A percentile compares a stretch with the other conserved stretches of the same genome.
Conservation (phyloP, 2,329 filamentous ascomycete species). For the Leptodontidium sp. region DNA sequence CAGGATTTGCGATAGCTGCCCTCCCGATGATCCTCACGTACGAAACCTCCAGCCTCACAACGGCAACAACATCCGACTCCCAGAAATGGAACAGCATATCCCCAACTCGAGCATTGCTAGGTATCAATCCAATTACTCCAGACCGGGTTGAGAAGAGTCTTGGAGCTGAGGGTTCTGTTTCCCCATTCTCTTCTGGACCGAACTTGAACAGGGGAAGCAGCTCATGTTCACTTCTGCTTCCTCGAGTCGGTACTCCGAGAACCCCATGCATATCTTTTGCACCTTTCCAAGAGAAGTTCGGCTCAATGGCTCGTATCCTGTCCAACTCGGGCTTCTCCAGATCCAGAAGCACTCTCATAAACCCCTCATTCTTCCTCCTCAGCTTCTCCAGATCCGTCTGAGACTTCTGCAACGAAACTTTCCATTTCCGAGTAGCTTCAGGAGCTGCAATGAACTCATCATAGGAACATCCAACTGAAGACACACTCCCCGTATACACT, state of each 20-base stretch:
- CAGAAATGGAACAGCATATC: constrained; percentile 25
- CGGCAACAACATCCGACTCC: constrained; percentile 22
- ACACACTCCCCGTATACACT: constrained; percentile 4
- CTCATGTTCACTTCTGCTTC: neutral
- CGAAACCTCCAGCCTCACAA: constrained; percentile 4
- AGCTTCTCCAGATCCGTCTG: constrained; percentile 14
- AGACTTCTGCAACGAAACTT: constrained; percentile 10
- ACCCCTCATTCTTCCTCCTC: constrained; percentile 20
- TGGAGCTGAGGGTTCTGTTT: neutral
- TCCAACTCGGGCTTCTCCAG: constrained; percentile 10
- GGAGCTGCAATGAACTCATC: constrained; percentile 22
- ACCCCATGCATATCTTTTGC: neutral
- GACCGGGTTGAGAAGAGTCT: constrained; percentile 16
- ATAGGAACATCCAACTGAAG: constrained; percentile 23
- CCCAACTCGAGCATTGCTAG: constrained; percentile 6
- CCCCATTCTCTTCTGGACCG: neutral
- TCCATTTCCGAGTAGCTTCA: constrained; percentile 19
- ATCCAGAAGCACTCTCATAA: constrained; percentile 18
- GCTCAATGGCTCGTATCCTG: neutral
- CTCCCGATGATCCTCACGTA: constrained; percentile 21
- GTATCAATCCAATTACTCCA: constrained; percentile 24
- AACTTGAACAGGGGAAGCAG: constrained; percentile 11
- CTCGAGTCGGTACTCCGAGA: neutral
- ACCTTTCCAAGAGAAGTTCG: constrained; percentile 17
- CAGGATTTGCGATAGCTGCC: constrained; percentile 16